Base-by-base conservation (phyloP, 1,139 yeast species). In the Blastobotrys petasosporus region DNA sequence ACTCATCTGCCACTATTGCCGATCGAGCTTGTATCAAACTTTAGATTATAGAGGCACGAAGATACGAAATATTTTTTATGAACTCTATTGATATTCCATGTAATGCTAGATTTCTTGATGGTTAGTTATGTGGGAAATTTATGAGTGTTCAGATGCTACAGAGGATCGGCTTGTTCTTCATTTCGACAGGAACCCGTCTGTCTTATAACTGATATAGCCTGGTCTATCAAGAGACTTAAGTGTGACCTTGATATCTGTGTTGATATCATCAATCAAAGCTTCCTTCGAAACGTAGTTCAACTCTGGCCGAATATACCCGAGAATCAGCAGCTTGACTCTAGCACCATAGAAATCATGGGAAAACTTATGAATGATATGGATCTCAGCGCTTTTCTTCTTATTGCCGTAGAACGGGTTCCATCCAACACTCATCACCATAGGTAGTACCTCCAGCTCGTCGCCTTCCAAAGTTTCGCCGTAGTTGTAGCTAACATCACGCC, bases 381-480 rank as follows among this genome's bases (percentile, higher is more conserved):
- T 73, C 59, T 94, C 99, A 5, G 58, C 60, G 7, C 51, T 42
- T 38, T 43, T 43, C 35, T 43, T 32, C 39, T 46, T 75, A 65
- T 92, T 90, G 30, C 82, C 76, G 66, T 82, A 94, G 64, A 83
- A 92, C 13, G 98, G 98, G 61, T 92, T 94, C 86, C 88, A 87
- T 1, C 99, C 99, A 25, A 94, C 76, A 15, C 95, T 86, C 86
- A 90, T 83, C 16, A 90, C 97, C 83, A 88, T 87, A 0, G 97
- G 97, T 1, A 73, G 74, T 11, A 65, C 66, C 12, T 65, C 66
- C 15, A 70, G 57, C 41, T 76, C 77, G 0, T 59, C 59, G 0
- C 55, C 60, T 1, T 56, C 49, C 36, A 87, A 64, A 15, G 65
- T 58, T 8, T 67, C 57, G 1, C 97, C 97, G 59, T 79, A 78